Base-by-base conservation (phyloP, 1,284 basidiomycete genomes). In the Melampsora americana region DNA sequence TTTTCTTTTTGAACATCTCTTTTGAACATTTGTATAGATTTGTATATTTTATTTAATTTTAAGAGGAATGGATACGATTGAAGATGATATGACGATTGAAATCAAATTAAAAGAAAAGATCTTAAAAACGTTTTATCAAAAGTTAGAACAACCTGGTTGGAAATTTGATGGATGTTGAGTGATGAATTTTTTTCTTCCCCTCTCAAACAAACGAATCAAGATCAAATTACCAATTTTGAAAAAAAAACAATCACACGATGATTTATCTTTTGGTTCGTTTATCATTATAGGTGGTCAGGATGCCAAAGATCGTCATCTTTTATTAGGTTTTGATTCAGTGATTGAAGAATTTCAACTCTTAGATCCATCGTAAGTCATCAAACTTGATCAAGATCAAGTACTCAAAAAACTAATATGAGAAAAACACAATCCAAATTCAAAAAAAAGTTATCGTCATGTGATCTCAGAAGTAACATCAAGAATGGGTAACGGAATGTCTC, bases 81-180 rank as follows among this genome's bases (percentile, higher is more conserved):
- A 99, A 83, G 95, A 99, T 83, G 95, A 99, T 85, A 99, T 98
- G 94, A 92, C 94, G 2, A 88, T 99, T 77, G 87, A 91, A 0
- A 90, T 94, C 83, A 85, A 89, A 14, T 84, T 89, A 79, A 99
- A 99, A 83, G 90, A 95, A 77, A 90, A 92, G 12, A 81, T 98
- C 16, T 86, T 99, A 50, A 89, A 92, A 59, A 84, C 88, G 18
- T 95, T 98, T 84, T 89, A 96, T 85, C 85, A 89, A 80, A 89
- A 90, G 79, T 90, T 92, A 14, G 85, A 91, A 32, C 88, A 90
- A 23, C 89, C 90, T 0, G 94, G 93, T 23, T 99, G 95, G 94
- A 91, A 86, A 26, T 99, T 93, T 82, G 86, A 86, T 61, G 92
- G 89, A 56, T 90, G 85, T 82, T 53, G 71, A 81, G 79, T 6